Percentiles rank a stretch among this genome's conserved stretches.
Conservation (phyloP, 2,329 filamentous ascomycete genomes). For the Metarhizium album region DNA sequence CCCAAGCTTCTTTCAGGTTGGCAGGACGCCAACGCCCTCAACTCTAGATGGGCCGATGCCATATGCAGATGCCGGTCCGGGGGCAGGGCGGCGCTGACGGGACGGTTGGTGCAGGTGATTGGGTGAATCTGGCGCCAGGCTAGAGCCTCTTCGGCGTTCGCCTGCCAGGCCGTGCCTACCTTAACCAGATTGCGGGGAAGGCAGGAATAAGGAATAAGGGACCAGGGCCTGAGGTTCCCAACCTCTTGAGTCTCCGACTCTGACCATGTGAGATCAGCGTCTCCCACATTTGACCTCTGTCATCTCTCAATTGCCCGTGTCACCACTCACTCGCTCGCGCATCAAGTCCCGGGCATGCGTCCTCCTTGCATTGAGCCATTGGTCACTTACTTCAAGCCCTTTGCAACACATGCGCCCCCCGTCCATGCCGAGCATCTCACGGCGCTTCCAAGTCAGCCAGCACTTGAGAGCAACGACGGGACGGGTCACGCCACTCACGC, state of each 20-base stretch:
- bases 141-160: no score
- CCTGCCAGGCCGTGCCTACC: background rate
- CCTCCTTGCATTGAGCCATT: no score
- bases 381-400: no score
- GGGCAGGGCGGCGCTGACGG: background rate
- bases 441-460: background rate
- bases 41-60: background rate
- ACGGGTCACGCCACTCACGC: background rate
- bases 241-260: no score
- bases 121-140: background rate
- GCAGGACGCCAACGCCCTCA: background rate
- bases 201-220: background rate
- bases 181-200: constrained; percentile 6
- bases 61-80: background rate
- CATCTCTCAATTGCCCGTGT: background rate
- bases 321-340: no score
- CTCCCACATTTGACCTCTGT: background rate
- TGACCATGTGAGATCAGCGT: background rate
- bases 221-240: constrained; percentile 1
- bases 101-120: background rate
- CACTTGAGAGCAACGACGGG: background rate
- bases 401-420: no score
- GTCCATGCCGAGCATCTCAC: background rate
- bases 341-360: background rate
- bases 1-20: background rate